These are phyloP conservation scores for Daldinia concentrica DNA, from an alignment of 495 filamentous ascomycete genomes.

Conservation along the genomic window DNA sequence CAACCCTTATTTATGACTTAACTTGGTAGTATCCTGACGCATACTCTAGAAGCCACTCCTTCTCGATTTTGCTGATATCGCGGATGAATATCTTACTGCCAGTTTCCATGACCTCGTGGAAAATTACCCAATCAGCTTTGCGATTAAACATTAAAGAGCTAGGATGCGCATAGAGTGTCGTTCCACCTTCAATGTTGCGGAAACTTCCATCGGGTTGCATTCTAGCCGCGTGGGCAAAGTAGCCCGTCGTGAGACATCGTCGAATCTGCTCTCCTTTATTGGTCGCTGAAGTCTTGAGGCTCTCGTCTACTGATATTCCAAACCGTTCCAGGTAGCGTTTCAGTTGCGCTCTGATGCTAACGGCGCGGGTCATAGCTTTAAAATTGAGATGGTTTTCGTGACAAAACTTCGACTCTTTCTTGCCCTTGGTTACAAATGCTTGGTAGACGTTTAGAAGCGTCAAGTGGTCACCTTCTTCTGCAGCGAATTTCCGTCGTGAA, in stretches of 20 bases:
- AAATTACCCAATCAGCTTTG: slow-evolving; percentile 97
- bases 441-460: slow-evolving; percentile 95
- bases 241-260: slow-evolving; percentile 88
- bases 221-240: slow-evolving; percentile 93
- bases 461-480: slow-evolving; percentile 93
- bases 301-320: slow-evolving; percentile 75
- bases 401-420: slow-evolving; percentile 87
- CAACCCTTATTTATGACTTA: slow-evolving; percentile 30
- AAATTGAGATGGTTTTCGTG: slow-evolving; percentile 87
- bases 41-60: slow-evolving; percentile 89
- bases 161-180: slow-evolving; percentile 85
- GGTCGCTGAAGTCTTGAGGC: slow-evolving; percentile 38
- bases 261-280: slow-evolving; percentile 76
- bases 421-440: slow-evolving; percentile 84
- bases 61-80: slow-evolving; percentile 92
- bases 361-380: slow-evolving; percentile 80
- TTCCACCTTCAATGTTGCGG: slow-evolving; percentile 77
- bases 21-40: slow-evolving; percentile 84
- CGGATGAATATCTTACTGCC: slow-evolving; percentile 89
- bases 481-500: slow-evolving; percentile 83
- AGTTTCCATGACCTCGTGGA: slow-evolving; percentile 94
- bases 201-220: slow-evolving; percentile 97
- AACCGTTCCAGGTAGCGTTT: slow-evolving; percentile 89
- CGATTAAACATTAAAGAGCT: slow-evolving; percentile 96
- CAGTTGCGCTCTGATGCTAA: slow-evolving; percentile 86